Base-by-base conservation (phyloP, 2,329 filamentous ascomycete species). In the Scleromitrula shiraiana region DNA sequence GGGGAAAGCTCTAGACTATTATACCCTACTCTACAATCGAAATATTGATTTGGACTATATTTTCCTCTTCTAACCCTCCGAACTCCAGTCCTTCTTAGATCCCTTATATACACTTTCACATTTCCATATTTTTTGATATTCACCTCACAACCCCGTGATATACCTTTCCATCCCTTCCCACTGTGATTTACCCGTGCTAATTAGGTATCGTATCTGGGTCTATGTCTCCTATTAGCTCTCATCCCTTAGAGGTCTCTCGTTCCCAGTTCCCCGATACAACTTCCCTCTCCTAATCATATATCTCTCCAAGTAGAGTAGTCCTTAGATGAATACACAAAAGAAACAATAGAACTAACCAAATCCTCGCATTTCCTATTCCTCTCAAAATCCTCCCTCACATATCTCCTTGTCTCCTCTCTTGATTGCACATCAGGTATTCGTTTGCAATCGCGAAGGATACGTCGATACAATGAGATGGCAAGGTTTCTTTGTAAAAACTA, bases 141-240 rank as follows among this genome's bases (percentile, higher is more conserved):
- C n/a, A 37, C 15, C 22, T 62, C 44, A 76, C 61, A 74, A 59
- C 35, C 72, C 70, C 50, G 67, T 65, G 61, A 78, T 74, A 65
- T 76, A 77, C 55, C 73, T 67, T 65, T 75, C 77, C 74, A 82
- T 80, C 45, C 64, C 70, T 57, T 83, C 76, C 78, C 79, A 83
- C 60, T 83, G 75, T 22, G 77, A 79, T 66, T 80, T 82, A 45
- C 80, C 80, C 3, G 75, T 82, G 8, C 78, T 81, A 50, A 82
- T 63, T 30, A 83, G 70, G 62, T 82, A 83, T 49, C 76, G 71
- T 54, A 82, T 78, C 57, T 83, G 79, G 54, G 67, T 65, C 77
- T 80, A 51, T 10, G 8, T 38, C 42, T 24, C n/a, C 35, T n/a
- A 10, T 41, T 35, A 22, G 22, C 32, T 36, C 27, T 22, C 39